Evolutionary conservation across 2,329 filamentous ascomycete genomes (phyloP).

Genomic region (Plectosphaerella plurivora): DNA sequence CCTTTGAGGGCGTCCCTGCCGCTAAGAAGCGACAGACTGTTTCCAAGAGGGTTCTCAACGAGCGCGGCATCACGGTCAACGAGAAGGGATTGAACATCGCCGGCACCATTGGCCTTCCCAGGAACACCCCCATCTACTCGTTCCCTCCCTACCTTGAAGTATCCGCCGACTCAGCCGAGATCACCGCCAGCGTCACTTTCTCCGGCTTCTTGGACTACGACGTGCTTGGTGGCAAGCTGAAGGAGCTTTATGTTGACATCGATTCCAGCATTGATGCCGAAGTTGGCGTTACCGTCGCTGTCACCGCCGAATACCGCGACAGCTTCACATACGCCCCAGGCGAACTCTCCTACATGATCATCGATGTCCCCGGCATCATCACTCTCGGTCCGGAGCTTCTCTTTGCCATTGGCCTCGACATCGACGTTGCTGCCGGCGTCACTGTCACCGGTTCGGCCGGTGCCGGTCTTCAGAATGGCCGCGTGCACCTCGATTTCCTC

Average conservation of each 20-base stretch:
- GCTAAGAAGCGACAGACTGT: conserved; percentile 2
- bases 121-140: conserved; percentile 12
- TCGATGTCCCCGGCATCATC: conserved; percentile 12
- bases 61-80: conserved; percentile 14
- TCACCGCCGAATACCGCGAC: conserved; percentile 11
- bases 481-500: conserved; percentile 21
- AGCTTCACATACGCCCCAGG: conserved; percentile 11
- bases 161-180: conserved; percentile 14
- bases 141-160: conserved; percentile 12
- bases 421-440: conserved; percentile 8
- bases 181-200: conserved; percentile 15
- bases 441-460: conserved; percentile 13
- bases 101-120: conserved; percentile 13
- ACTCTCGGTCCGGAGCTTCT: conserved; percentile 9
- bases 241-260: conserved; percentile 15
- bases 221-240: conserved; percentile 11
- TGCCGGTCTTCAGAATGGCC: conserved; percentile 14
- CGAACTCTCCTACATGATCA: conserved; percentile 12
- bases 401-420: conserved; percentile 10
- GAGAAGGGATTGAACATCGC: conserved; percentile 15
- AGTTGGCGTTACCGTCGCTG: conserved; percentile 13
- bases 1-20: conserved; percentile 12
- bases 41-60: conserved; percentile 4
- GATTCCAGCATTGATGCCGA: conserved; percentile 13
- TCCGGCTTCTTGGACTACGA: conserved; percentile 16